Base-by-base conservation (phyloP, 345 rosid species). In the Populus alba region DNA sequence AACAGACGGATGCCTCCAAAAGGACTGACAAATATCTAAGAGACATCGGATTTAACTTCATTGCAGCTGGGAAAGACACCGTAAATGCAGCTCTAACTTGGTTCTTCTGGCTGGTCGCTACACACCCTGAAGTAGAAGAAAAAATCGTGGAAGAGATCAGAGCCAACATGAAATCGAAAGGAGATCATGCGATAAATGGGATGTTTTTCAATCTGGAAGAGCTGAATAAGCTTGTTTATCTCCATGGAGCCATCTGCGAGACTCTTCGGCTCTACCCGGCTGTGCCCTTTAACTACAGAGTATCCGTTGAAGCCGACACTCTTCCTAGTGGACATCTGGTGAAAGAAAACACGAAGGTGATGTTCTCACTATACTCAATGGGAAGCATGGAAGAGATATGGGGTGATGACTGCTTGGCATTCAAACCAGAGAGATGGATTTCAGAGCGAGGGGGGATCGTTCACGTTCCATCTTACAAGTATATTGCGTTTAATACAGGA, bases 1-100 rank as follows among this genome's bases (percentile, higher is more conserved):
- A 39, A 47, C 37, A 33, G 13, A 7, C 4, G 4, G 53, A 37
- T 20, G 57, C 35, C 13, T 31, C 41, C 6, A 72, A 71, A 65
- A 72, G 38, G 20, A 43, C 76, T 0, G 78, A 81, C n/a, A 77
- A 71, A 47, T 77, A 77, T 41, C 41, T 83, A 1, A 83, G 87
- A 77, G 87, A 86, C 75, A 25, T 59, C 8, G 66, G 80, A 20
- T 69, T 77, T 4, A 83, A 47, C 29, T 73, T 86, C n/a, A 1
- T 86, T 45, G 47, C 55, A 33, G 91, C 86, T 18, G 91, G 88
- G 15, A 85, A 82, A 72, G 89, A 87, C 79, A 76, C 91, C 0
- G 43, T 86, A 72, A 83, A 74, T 45, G 70, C 86, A 18, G 79
- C 79, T 17, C 81, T 86, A 39, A 37, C 76, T 37, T 88, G 88